These are phyloP conservation scores for Schwanniomyces occidentalis DNA, from an alignment of 805 yeast genomes.

Conservation along the genomic window DNA sequence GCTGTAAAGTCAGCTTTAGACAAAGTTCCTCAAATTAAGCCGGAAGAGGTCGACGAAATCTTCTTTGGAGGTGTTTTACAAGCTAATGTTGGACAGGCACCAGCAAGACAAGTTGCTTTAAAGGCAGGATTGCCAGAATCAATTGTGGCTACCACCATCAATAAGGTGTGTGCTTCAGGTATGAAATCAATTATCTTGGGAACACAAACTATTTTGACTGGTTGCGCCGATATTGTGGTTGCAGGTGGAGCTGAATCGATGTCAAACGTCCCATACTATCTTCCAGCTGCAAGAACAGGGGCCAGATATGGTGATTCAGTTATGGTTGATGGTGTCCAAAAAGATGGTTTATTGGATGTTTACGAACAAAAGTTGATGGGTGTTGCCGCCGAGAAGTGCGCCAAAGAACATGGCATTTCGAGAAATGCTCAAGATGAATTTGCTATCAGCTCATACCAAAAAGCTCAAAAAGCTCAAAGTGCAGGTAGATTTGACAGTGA, in stretches of 20 bases:
- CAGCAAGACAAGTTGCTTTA: conserved; percentile 96
- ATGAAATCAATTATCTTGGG: conserved; percentile 88
- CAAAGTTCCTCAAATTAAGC: conserved; percentile 77
- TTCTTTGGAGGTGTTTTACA: conserved; percentile 90
- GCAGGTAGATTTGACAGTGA: conserved; percentile 81
- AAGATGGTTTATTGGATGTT: conserved; percentile 93
- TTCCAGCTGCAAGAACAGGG: conserved; percentile 83
- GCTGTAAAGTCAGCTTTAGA: conserved; percentile 89
- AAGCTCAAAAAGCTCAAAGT: conserved; percentile 78
- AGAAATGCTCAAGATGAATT: conserved; percentile 89
- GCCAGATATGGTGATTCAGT: conserved; percentile 83
- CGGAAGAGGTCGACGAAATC: conserved; percentile 82
- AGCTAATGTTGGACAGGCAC: conserved; percentile 95
- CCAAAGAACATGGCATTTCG: conserved; percentile 70
- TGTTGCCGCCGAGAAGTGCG: conserved; percentile 95
- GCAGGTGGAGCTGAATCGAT: conserved; percentile 98
- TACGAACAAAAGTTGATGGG: conserved; percentile 92
- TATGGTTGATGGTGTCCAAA: conserved; percentile 84
- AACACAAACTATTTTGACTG: conserved; percentile 86
- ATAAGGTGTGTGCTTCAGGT: conserved; percentile 98
- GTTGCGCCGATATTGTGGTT: conserved; percentile 87
- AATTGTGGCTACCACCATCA: conserved; percentile 85
- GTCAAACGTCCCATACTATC: conserved; percentile 93
- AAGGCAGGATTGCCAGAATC: conserved; percentile 82
- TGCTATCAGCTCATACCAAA: conserved; percentile 81